phyloP scores from a whole-genome alignment of 257 asterid species.

The Osmanthus fragrans region DNA sequence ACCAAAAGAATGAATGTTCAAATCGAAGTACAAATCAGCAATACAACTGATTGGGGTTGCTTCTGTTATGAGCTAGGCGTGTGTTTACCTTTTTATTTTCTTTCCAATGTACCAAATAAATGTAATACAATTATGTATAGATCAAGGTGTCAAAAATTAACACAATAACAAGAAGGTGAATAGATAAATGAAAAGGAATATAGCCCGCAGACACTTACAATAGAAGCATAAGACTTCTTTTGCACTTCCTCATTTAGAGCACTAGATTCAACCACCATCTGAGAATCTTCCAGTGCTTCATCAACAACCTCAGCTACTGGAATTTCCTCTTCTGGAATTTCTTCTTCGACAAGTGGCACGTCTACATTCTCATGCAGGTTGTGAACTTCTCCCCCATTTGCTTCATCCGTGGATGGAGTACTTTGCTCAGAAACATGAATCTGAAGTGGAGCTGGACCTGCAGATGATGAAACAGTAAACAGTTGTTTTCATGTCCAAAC shows the following conservation, averaged over 20 bases:
- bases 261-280: slow-evolving; percentile 49
- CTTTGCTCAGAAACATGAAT: slow-evolving; percentile 52
- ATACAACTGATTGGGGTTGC: background rate
- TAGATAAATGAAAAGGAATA: background rate
- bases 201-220: slow-evolving; percentile 55
- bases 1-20: background rate
- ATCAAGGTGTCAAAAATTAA: background rate
- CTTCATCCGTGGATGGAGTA: slow-evolving; percentile 57
- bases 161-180: background rate
- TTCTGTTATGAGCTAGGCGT: background rate
- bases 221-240: slow-evolving; percentile 91
- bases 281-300: slow-evolving; percentile 50
- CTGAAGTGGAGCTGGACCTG: slow-evolving; percentile 52
- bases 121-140: background rate
- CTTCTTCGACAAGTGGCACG: slow-evolving; percentile 57
- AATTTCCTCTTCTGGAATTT: slow-evolving; percentile 66
- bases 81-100: background rate
- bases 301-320: slow-evolving; percentile 81
- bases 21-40: background rate
- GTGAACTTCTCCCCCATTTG: slow-evolving; percentile 64
- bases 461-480: slow-evolving; percentile 4
- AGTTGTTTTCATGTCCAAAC: background rate
- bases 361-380: slow-evolving; percentile 74
- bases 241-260: slow-evolving; percentile 63
- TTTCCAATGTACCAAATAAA: background rate